These are phyloP conservation scores for Ogataea nakhonphanomensis DNA, from an alignment of 805 yeast species.

Conservation along the genomic window DNA sequence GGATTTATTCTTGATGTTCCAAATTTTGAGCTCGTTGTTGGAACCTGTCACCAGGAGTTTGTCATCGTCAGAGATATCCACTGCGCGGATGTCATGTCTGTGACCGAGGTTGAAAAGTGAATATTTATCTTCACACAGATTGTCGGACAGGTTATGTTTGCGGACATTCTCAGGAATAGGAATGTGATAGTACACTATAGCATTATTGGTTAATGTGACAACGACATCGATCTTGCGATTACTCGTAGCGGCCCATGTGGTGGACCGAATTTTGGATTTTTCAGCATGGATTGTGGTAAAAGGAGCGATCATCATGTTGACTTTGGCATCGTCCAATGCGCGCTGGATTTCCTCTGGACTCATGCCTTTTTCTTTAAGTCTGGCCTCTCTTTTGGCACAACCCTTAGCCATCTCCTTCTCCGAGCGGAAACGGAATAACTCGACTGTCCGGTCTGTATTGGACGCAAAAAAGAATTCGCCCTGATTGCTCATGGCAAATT, in stretches of 20 bases:
- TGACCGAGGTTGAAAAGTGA: conserved; percentile 80
- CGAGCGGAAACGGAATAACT: conserved; percentile 72
- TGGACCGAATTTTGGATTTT: conserved; percentile 57
- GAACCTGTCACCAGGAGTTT: conserved; percentile 84
- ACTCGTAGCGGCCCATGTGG: conserved; percentile 56
- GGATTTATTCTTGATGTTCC: conserved; percentile 72
- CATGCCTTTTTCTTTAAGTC: conserved; percentile 69
- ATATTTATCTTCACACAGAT: conserved; percentile 43
- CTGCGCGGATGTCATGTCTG: conserved; percentile 81
- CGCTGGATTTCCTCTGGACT: conserved; percentile 55
- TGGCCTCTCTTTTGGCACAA: conserved; percentile 67
- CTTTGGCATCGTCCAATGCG: conserved; percentile 44
- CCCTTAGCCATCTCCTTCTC: conserved; percentile 78
- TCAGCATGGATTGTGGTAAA: conserved; percentile 63
- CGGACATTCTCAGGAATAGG: conserved; percentile 53
- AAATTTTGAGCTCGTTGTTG: conserved; percentile 81
- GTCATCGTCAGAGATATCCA: conserved; percentile 79
- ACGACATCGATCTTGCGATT: conserved; percentile 55
- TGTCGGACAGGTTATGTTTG: conserved; percentile 44
- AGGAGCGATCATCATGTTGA: conserved; percentile 62
- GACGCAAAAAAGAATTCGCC: conserved; percentile 63
- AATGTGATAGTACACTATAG: conserved; percentile 64
- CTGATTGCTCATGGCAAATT: conserved; percentile 41
- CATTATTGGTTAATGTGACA: conserved; percentile 66
- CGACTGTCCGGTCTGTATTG: conserved; percentile 77